Evolutionary conservation across 805 yeast species (phyloP), one percentile per base, ranked within the genome.

Genomic region (Ogataea wickerhamii): DNA sequence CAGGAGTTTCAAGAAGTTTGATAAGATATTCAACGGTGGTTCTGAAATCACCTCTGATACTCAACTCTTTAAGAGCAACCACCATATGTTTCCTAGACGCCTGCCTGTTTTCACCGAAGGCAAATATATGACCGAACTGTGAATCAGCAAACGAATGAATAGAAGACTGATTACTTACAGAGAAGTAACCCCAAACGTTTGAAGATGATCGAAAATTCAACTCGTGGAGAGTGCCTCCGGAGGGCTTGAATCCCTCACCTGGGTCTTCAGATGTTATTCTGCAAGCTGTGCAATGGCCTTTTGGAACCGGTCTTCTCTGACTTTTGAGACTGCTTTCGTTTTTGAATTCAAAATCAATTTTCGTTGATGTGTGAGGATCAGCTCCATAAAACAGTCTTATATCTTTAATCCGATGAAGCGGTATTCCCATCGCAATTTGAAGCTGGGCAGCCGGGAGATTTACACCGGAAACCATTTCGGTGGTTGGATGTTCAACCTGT

Each of bases 401-500:
- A 61, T 93, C 98, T 55, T 83, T 78, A 54, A 93, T 84, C 68
- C 95, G 78, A 66, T 93, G 94, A 74, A 93, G 80, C 49, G 98
- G 98, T 44, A 93, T 78, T 77, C 99, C 99, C 99, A 93, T 93
- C 47, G 98, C 98, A 66, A 93, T 87, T 70, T 93, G 98, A 51
- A 93, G 78, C 70, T 93, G 98, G 26, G 99, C 96, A 41, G 97
- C 95, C 20, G 99, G 99, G 61, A 93, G 74, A 61, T 93, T 94
- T 38, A 93, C 97, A 50, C 98, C 98, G 18, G 95, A 83, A 40
- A 88, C 98, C 99, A 93, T 93, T 71, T 93, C 99, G 28, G 98
- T 93, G 31, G 98, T 93, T 57, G 99, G 99, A 74, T 93, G 99
- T 75, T 93, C 99, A 43, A 93, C 99, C 73, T 93, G 99, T 64